Percentiles rank a stretch among this genome's conserved stretches.
These are phyloP conservation scores for Ceratobasidium sp. DNA, from an alignment of 1,284 basidiomycete species.

Conservation along the genomic window DNA sequence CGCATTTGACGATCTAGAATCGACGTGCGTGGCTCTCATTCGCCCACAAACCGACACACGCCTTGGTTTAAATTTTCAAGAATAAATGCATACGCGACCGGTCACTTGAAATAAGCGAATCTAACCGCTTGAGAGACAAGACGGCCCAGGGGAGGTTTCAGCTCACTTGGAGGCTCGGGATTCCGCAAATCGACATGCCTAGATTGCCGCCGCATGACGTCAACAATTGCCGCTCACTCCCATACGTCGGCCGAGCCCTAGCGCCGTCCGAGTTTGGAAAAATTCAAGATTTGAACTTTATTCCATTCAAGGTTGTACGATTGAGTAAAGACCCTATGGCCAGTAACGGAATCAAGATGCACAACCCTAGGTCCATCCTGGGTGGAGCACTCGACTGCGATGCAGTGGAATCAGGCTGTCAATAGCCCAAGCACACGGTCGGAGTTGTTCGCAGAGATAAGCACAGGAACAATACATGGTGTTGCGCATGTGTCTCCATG, in stretches of 20 bases:
- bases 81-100: neutral
- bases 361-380: slow-evolving; percentile 16
- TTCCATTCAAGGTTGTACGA: too few relatives aligned
- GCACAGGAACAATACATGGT: neutral
- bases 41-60: neutral
- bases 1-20: slow-evolving; percentile 11
- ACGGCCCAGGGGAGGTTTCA: neutral
- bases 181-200: too few relatives aligned
- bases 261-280: too few relatives aligned
- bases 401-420: neutral
- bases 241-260: too few relatives aligned
- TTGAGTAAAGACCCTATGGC: too few relatives aligned
- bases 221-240: too few relatives aligned
- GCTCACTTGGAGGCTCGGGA: neutral
- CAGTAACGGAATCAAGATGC: slow-evolving; percentile 3
- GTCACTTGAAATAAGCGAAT: neutral
- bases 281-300: too few relatives aligned
- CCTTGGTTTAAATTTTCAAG: neutral
- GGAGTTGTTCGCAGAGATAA: slow-evolving; percentile 32
- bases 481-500: neutral
- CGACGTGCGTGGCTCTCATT: slow-evolving; percentile 24
- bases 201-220: too few relatives aligned
- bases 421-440: slow-evolving; percentile 1
- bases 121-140: neutral
- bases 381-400: slow-evolving; percentile 31